Conservation (phyloP, 768 basidiomycete genomes). For the Daedalea quercina region DNA sequence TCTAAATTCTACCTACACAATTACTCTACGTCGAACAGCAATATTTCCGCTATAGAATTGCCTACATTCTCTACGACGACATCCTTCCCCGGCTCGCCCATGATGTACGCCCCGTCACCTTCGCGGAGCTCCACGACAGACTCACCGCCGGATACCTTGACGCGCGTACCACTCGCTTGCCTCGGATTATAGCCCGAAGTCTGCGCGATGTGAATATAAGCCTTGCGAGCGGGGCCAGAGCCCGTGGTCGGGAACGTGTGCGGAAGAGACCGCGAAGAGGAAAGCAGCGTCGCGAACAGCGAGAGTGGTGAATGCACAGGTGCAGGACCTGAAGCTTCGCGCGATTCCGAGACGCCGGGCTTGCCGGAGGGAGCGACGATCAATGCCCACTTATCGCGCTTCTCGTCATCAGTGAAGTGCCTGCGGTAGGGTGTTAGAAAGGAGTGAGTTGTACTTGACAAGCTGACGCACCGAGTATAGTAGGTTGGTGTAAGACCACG, state of each 20-base stretch:
- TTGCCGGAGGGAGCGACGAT: slow-evolving; percentile 71
- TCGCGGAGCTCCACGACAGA: slow-evolving; percentile 58
- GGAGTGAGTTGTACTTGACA: not conserved
- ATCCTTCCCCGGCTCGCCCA: slow-evolving; percentile 37
- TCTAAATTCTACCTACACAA: too few relatives aligned
- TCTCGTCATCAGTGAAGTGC: slow-evolving; percentile 78
- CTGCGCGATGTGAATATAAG: slow-evolving; percentile 84
- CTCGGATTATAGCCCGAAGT: slow-evolving; percentile 71
- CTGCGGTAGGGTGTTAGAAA: slow-evolving; percentile 20
- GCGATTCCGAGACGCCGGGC: slow-evolving; percentile 47
- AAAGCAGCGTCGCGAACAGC: slow-evolving; percentile 73
- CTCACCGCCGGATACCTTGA: slow-evolving; percentile 42
- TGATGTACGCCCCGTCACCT: slow-evolving; percentile 83
- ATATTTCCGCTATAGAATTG: slow-evolving; percentile 58
- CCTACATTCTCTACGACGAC: slow-evolving; percentile 58
- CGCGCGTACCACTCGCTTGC: slow-evolving; percentile 45
- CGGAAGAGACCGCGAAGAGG: slow-evolving; percentile 43
- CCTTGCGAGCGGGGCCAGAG: slow-evolving; percentile 38
- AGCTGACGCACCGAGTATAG: slow-evolving; percentile 56
- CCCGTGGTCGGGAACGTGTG: slow-evolving; percentile 35
- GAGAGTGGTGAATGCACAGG: slow-evolving; percentile 68
- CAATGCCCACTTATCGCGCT: slow-evolving; percentile 61
- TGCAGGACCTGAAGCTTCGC: slow-evolving; percentile 74
- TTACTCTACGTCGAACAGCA: slow-evolving; percentile 58
- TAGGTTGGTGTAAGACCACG: slow-evolving; percentile 63